Base-by-base conservation (phyloP, 495 filamentous ascomycete species). In the Oidiodendron maius region DNA sequence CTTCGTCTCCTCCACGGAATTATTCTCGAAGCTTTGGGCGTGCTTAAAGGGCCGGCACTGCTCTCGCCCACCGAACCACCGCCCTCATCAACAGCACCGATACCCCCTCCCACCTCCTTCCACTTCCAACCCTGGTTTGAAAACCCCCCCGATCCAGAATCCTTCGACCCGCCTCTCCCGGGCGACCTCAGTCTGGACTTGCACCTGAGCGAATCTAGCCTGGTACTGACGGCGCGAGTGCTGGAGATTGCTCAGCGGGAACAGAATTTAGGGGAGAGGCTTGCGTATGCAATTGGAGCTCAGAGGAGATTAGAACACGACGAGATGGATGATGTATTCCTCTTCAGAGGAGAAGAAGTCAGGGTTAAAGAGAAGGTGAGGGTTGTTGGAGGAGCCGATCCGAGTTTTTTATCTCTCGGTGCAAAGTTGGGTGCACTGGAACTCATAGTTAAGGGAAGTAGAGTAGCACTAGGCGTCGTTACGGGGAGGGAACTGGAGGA, bases 281-380 rank as follows among this genome's bases (percentile, higher is more conserved):
- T 78, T 8, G 74, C 74, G 0, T 59, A 76, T 1, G 74, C 74
- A 1, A 76, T 78, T 68, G 83, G 71, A 51, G 83, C 60, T 28
- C 73, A 56, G 60, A 77, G 77, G 41, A 75, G 72, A 16, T 81
- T 76, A 17, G 82, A 78, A 50, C 87, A 96, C 65, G 90, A 96
- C 64, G 90, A 96, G 66, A 75, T 77, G 9, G 83, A 87, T 34
- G 72, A 80, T 18, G 70, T 85, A 0, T 96, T 95, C 61, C 63
- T 55, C 3, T 84, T 75, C 63, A 64, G 47, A 20, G 58, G 52
- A 32, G 64, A 66, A 15, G 84, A 91, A 38, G 91, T 96, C 0
- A 80, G 75, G 36, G 94, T 98, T 16, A 81, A 77, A 52, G 93
- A 97, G 58, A 95, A 96, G 64, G 78, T 98, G 9, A 76, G 81